Percentiles rank a stretch among this genome's conserved stretches.
phyloP scores from a whole-genome alignment of 2,329 filamentous ascomycete genomes.

The Colletotrichum liaoningense region DNA sequence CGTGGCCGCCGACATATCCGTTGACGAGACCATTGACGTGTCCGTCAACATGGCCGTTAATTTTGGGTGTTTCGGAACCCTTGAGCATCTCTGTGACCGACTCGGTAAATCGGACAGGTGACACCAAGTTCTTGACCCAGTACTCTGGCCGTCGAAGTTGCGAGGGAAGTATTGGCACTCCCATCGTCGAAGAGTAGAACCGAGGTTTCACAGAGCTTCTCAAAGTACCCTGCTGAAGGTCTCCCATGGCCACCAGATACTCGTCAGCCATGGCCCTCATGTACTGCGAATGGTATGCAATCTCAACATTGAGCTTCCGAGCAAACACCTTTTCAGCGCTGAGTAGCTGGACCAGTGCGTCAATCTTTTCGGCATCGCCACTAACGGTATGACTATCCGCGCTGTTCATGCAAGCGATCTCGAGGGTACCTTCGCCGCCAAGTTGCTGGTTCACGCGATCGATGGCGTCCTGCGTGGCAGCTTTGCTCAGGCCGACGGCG shows the following conservation, averaged over 20 bases:
- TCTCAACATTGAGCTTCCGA: conserved; percentile 59
- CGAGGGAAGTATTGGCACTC: neutral
- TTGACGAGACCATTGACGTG: neutral
- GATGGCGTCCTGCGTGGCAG: conserved; percentile 39
- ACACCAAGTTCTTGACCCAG: conserved; percentile 58
- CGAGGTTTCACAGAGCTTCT: conserved; percentile 15
- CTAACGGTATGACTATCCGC: conserved; percentile 64
- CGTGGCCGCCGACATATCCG: neutral
- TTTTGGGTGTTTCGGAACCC: neutral
- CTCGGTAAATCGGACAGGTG: conserved; percentile 56
- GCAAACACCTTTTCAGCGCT: conserved; percentile 53
- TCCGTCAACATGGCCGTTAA: neutral
- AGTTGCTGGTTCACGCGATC: conserved; percentile 40
- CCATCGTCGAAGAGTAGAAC: conserved; percentile 30
- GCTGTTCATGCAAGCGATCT: conserved; percentile 63
- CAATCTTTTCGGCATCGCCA: conserved; percentile 36
- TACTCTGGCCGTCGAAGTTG: conserved; percentile 45
- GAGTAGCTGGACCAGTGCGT: conserved; percentile 47
- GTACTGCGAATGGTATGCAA: conserved; percentile 66
- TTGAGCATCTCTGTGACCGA: conserved; percentile 47
- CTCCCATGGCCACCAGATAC: conserved; percentile 43
- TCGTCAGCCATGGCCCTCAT: conserved; percentile 56
- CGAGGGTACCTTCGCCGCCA: conserved; percentile 38
- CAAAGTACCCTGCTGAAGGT: neutral
- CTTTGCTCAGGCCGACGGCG: conserved; percentile 48